A percentile compares a stretch with the other conserved stretches of the same genome.
These are phyloP conservation scores for Trichomonascaceae sp. DNA, from an alignment of 1,139 yeast species.

Conservation along the genomic window DNA sequence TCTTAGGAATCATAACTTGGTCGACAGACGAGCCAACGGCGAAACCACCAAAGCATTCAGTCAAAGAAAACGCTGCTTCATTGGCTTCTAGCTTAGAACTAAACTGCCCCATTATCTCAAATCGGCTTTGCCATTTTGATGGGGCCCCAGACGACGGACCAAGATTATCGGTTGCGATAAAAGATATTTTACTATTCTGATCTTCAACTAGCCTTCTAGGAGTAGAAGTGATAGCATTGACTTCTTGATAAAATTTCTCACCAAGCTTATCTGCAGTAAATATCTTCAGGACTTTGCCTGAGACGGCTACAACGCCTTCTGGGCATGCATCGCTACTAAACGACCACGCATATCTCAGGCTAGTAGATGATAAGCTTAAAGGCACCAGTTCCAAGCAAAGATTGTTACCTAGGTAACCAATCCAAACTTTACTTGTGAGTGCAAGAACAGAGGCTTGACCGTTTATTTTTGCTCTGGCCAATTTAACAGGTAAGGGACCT, in stretches of 20 bases:
- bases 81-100: constrained; percentile 34
- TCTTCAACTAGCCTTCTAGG: constrained; percentile 42
- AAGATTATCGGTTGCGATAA: constrained; percentile 43
- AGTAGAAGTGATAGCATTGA: constrained; percentile 43
- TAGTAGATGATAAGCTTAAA: constrained; percentile 25
- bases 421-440: constrained; percentile 38
- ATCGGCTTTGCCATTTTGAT: background rate
- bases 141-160: constrained; percentile 20
- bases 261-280: constrained; percentile 52
- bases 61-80: constrained; percentile 40
- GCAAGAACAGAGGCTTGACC: constrained; percentile 31
- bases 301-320: constrained; percentile 57
- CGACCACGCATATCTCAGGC: constrained; percentile 40
- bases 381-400: constrained; percentile 29
- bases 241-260: constrained; percentile 43
- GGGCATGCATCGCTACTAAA: constrained; percentile 61
- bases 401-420: constrained; percentile 31
- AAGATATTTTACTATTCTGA: constrained; percentile 18
- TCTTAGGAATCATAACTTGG: constrained; percentile 36
- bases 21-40: constrained; percentile 45
- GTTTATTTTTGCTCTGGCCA: constrained; percentile 36
- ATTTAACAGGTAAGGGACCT: constrained; percentile 58
- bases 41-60: constrained; percentile 34
- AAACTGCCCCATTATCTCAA: constrained; percentile 2
- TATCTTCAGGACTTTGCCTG: constrained; percentile 48